Evolutionary conservation across 2,329 filamentous ascomycete genomes (phyloP).

Genomic region (Colletotrichum trifolii): DNA sequence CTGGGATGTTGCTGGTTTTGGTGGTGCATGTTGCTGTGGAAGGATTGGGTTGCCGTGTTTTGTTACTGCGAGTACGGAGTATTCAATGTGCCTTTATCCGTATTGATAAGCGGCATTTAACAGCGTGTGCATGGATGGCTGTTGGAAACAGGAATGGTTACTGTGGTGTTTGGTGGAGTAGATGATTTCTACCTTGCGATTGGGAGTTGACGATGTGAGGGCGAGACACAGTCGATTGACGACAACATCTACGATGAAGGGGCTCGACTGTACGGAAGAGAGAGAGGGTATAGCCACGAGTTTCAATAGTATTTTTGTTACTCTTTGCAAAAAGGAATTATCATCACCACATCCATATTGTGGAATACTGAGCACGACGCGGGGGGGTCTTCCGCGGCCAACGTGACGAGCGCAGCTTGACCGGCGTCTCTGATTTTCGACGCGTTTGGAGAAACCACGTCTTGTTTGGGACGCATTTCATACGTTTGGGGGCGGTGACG

Average conservation of each 20-base stretch:
- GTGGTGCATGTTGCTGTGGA: constrained; percentile 4
- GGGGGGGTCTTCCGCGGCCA: no score
- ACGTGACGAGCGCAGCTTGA: no score
- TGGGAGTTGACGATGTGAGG: background rate
- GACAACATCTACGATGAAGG: no score
- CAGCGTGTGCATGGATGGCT: background rate
- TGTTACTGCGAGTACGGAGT: background rate
- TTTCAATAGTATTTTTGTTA: no score
- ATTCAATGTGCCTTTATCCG: background rate
- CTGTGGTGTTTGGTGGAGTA: background rate
- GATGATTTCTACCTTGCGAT: no score
- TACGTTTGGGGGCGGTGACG: background rate
- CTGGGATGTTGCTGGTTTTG: constrained; percentile 11
- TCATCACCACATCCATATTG: no score
- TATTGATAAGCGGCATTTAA: background rate
- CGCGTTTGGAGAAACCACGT: background rate
- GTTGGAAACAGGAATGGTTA: background rate
- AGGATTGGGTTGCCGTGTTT: constrained; percentile 2
- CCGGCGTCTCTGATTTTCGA: no score
- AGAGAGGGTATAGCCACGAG: no score
- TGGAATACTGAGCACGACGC: no score
- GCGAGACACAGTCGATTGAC: background rate
- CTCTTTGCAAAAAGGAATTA: no score
- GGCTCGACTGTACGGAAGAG: no score
- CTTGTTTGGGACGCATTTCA: background rate